These are phyloP conservation scores for Zymoseptoria passerinii DNA, from an alignment of 2,329 filamentous ascomycete genomes.

Conservation along the genomic window DNA sequence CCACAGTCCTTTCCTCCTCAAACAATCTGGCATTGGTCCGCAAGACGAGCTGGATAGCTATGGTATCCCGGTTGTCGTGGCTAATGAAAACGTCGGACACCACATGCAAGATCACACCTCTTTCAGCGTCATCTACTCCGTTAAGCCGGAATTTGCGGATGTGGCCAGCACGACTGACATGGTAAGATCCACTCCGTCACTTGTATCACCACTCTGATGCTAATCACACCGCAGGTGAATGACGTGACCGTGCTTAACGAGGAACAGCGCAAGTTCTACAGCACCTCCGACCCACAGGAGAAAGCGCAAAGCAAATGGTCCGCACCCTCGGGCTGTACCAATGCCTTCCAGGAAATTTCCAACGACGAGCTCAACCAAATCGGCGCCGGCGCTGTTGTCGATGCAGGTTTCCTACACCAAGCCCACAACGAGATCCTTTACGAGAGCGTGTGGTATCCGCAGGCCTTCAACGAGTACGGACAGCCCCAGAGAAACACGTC, in stretches of 20 bases:
- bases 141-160: slow-evolving; percentile 17
- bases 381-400: slow-evolving; percentile 10
- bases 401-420: slow-evolving; percentile 5
- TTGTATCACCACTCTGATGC: too few species aligned
- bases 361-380: slow-evolving; percentile 7
- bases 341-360: slow-evolving; percentile 13
- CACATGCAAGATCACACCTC: slow-evolving; percentile 53
- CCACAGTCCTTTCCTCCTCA: slow-evolving; percentile 57
- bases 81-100: slow-evolving; percentile 55
- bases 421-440: slow-evolving; percentile 15
- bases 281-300: background rate
- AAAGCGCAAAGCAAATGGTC: slow-evolving; percentile 12
- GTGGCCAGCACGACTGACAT: slow-evolving; percentile 8
- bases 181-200: too few species aligned
- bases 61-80: slow-evolving; percentile 46
- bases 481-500: slow-evolving; percentile 3
- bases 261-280: slow-evolving; percentile 10
- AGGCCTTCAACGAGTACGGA: slow-evolving; percentile 7
- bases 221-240: slow-evolving; percentile 1
- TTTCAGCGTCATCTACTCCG: slow-evolving; percentile 29
- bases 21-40: slow-evolving; percentile 55
- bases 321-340: slow-evolving; percentile 12
- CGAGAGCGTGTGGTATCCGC: slow-evolving; percentile 11
- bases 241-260: slow-evolving; percentile 6
- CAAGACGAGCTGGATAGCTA: slow-evolving; percentile 44